A percentile compares a stretch with the other conserved stretches of the same genome.
phyloP scores from a whole-genome alignment of 768 basidiomycete species.

The Suillus cothurnatus region DNA sequence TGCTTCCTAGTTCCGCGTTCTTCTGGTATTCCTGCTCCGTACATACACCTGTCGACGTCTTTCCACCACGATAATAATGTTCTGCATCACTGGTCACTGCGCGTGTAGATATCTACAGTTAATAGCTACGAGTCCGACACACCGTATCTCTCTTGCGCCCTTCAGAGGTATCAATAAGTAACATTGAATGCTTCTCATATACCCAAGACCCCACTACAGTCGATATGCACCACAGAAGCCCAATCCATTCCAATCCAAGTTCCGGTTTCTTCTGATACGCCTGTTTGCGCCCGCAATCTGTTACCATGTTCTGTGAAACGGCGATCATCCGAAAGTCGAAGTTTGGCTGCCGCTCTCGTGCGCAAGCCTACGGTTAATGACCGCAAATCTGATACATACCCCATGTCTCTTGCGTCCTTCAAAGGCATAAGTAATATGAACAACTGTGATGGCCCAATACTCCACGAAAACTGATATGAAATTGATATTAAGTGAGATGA shows the following conservation, averaged over 20 bases:
- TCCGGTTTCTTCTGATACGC: conserved; percentile 1
- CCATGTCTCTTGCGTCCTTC: background rate
- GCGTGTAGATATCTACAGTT: background rate
- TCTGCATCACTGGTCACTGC: background rate
- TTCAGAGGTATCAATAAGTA: background rate
- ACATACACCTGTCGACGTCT: background rate
- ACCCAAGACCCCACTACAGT: conserved; percentile 1
- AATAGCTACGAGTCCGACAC: background rate
- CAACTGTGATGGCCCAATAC: background rate
- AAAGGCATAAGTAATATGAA: background rate
- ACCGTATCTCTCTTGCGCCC: background rate
- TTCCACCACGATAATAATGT: background rate
- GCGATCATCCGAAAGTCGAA: background rate
- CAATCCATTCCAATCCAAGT: background rate
- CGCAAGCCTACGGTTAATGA: background rate
- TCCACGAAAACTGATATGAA: background rate
- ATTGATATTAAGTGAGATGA: background rate
- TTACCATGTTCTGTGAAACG: background rate
- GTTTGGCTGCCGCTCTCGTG: background rate
- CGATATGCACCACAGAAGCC: conserved; percentile 1
- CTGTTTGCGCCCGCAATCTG: conserved; percentile 1
- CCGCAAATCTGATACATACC: background rate
- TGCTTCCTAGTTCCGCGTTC: background rate
- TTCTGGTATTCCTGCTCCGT: background rate
- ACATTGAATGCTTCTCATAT: background rate